phyloP scores from a whole-genome alignment of 2,329 filamentous ascomycete genomes.

The Aureobasidium sp. region DNA sequence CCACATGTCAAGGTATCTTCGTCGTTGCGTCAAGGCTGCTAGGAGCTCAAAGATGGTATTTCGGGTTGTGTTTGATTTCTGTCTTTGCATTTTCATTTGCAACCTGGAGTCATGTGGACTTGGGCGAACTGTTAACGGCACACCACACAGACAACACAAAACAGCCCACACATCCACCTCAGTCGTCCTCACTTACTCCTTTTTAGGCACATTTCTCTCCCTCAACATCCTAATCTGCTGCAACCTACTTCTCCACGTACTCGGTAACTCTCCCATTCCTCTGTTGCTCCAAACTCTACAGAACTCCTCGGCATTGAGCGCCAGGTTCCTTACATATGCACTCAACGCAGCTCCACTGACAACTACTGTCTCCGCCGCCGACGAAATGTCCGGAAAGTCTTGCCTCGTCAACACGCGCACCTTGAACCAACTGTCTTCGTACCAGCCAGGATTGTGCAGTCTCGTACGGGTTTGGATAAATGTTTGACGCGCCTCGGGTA shows the following conservation, averaged over 20 bases:
- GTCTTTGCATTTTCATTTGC: no score
- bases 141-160: no score
- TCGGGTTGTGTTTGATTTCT: no score
- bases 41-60: no score
- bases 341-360: slow-evolving; percentile 76
- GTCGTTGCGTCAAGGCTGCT: no score
- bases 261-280: slow-evolving; percentile 59
- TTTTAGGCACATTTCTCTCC: slow-evolving; percentile 43
- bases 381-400: slow-evolving; percentile 86
- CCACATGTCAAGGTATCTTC: no score
- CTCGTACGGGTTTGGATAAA: slow-evolving; percentile 58
- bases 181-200: background rate
- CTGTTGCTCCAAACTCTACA: slow-evolving; percentile 80
- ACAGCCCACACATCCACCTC: no score
- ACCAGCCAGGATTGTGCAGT: slow-evolving; percentile 37
- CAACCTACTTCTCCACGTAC: slow-evolving; percentile 81
- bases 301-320: slow-evolving; percentile 90
- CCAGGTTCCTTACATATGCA: slow-evolving; percentile 77
- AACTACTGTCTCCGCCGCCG: slow-evolving; percentile 82
- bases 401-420: slow-evolving; percentile 84
- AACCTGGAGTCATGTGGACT: no score
- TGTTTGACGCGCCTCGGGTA: slow-evolving; percentile 71
- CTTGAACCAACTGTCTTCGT: slow-evolving; percentile 53
- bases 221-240: slow-evolving; percentile 77
- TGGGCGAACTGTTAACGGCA: no score